Evolutionary conservation across 176 grass and related monocot species (phyloP).

Genomic region (Hsuehochloa calcarea): DNA sequence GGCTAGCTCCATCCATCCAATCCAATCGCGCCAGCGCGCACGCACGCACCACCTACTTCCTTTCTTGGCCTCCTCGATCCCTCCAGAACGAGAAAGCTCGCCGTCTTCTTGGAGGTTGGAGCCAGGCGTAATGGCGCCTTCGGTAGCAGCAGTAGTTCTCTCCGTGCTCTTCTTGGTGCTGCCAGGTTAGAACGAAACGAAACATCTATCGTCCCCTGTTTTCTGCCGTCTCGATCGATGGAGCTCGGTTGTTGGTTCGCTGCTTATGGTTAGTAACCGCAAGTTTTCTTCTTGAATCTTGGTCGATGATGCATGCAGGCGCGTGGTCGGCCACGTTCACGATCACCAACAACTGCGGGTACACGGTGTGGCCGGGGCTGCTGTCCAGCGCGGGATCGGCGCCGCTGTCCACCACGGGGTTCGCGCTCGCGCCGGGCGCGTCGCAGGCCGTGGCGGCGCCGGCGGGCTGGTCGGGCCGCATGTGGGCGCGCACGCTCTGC

Average conservation of each 20-base stretch:
- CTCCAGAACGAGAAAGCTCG: background rate
- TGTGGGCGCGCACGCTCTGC: slow-evolving; percentile 70
- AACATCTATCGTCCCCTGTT: background rate
- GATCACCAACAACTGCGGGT: slow-evolving; percentile 52
- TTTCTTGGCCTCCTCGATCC: background rate
- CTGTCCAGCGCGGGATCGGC: slow-evolving; percentile 52
- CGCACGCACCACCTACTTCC: background rate
- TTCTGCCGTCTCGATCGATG: too few relatives aligned
- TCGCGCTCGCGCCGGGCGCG: slow-evolving; percentile 54
- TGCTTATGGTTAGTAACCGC: background rate
- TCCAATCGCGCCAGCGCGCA: background rate
- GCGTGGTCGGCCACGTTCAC: slow-evolving; percentile 53
- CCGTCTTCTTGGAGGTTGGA: background rate
- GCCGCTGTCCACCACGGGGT: slow-evolving; percentile 54
- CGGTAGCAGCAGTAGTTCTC: background rate
- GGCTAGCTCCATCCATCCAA: background rate
- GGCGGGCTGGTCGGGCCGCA: slow-evolving; percentile 56
- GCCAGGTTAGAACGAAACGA: background rate
- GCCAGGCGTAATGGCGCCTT: background rate
- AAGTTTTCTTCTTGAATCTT: background rate
- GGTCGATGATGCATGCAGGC: background rate
- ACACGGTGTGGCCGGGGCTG: slow-evolving; percentile 67
- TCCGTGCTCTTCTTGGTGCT: background rate
- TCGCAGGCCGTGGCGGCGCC: slow-evolving; percentile 49
- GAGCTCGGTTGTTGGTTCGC: too few relatives aligned